Evolutionary conservation across 176 grass and related monocot genomes (phyloP).

Genomic region (Typha latifolia): DNA sequence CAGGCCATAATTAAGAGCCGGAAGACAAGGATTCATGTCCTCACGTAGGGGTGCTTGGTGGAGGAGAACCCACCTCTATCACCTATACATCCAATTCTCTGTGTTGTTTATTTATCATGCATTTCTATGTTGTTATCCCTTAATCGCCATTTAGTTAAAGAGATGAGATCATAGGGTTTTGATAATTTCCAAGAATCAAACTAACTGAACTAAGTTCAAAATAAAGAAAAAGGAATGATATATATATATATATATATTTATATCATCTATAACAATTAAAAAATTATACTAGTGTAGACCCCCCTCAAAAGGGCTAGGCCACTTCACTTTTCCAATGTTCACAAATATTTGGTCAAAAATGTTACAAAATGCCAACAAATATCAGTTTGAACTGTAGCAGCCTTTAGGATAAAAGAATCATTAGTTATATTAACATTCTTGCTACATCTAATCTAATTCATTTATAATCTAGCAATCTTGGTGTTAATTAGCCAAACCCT

Average conservation of each 20-base stretch:
- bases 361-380: neutral
- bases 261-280: too few relatives aligned
- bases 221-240: too few relatives aligned
- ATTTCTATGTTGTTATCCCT: too few relatives aligned
- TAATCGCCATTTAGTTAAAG: too few relatives aligned
- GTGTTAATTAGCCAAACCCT: too few relatives aligned
- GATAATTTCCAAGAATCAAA: too few relatives aligned
- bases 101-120: neutral
- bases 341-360: slow-evolving; percentile 5
- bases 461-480: too few relatives aligned
- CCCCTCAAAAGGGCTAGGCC: neutral
- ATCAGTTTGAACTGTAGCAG: neutral
- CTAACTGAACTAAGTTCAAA: too few relatives aligned
- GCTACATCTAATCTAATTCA: too few relatives aligned
- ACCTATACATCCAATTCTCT: neutral
- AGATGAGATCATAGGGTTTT: too few relatives aligned
- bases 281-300: neutral
- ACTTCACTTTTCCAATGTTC: neutral
- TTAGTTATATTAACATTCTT: too few relatives aligned
- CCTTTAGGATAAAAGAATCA: neutral
- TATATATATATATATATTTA: too few relatives aligned
- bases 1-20: neutral
- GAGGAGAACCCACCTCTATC: neutral
- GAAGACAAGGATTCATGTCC: neutral
- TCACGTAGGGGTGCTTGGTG: neutral